Evolutionary conservation across 2,329 filamentous ascomycete species (phyloP).

Genomic region (Paracoccidioides brasiliensis): DNA sequence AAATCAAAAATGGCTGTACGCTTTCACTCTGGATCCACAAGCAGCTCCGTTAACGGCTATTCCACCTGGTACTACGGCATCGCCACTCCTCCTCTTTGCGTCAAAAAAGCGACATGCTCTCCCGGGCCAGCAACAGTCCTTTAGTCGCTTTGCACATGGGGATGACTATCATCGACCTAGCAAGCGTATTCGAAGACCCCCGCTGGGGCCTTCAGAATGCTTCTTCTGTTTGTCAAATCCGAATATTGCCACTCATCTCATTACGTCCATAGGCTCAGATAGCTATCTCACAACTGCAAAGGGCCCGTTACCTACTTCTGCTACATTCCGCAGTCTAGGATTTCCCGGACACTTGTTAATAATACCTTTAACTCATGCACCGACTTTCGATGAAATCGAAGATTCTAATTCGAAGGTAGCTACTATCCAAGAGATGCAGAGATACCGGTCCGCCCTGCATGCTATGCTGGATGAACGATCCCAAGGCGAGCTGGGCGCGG

Average conservation of each 20-base stretch:
- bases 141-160: conserved; percentile 25
- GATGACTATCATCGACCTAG: conserved; percentile 24
- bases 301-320: conserved; percentile 62
- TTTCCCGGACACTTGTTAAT: conserved; percentile 85
- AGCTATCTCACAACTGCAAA: conserved; percentile 85
- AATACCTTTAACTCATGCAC: conserved; percentile 70
- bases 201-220: conserved; percentile 60
- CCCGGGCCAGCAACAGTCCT: conserved; percentile 25
- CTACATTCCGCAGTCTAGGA: conserved; percentile 57
- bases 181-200: conserved; percentile 36
- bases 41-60: conserved; percentile 47
- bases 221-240: conserved; percentile 94
- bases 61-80: conserved; percentile 59
- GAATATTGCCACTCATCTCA: conserved; percentile 71
- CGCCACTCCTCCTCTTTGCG: conserved; percentile 43
- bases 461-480: conserved; percentile 50
- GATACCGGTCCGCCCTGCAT: conserved; percentile 65
- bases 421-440: conserved; percentile 68
- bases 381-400: conserved; percentile 58
- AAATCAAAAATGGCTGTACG: conserved; percentile 54
- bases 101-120: conserved; percentile 46
- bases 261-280: conserved; percentile 77
- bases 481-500: conserved; percentile 53
- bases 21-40: conserved; percentile 54
- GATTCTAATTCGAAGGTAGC: conserved; percentile 42